These are phyloP conservation scores for Rhizoclosmatium globosum DNA, from an alignment of 192 early-diverging fungal genomes.

Conservation along the genomic window DNA sequence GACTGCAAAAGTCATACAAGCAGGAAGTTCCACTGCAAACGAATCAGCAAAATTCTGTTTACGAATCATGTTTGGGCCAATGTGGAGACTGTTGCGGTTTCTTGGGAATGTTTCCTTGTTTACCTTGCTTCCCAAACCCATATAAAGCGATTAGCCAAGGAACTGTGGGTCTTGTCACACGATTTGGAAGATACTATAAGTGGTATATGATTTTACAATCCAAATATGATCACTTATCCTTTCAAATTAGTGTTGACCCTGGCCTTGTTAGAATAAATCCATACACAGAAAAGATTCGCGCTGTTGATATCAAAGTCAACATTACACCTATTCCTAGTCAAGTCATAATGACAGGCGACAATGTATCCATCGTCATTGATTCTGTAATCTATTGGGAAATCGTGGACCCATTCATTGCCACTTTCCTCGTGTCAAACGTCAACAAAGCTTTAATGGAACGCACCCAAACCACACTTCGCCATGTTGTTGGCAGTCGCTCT, in stretches of 20 bases:
- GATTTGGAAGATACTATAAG: slow-evolving; percentile 66
- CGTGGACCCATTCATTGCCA: slow-evolving; percentile 79
- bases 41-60: slow-evolving; percentile 3
- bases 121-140: slow-evolving; percentile 54
- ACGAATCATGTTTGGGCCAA: neutral
- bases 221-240: too few species aligned
- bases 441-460: slow-evolving; percentile 81
- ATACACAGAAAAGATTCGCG: slow-evolving; percentile 44
- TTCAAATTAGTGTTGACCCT: slow-evolving; percentile 46
- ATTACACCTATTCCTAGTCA: slow-evolving; percentile 74
- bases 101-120: slow-evolving; percentile 16
- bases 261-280: slow-evolving; percentile 57
- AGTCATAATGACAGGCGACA: slow-evolving; percentile 83
- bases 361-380: slow-evolving; percentile 84
- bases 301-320: slow-evolving; percentile 68
- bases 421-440: slow-evolving; percentile 81
- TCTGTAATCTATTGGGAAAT: slow-evolving; percentile 86
- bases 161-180: slow-evolving; percentile 70
- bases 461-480: slow-evolving; percentile 88
- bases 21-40: neutral
- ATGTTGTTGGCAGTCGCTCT: slow-evolving; percentile 79
- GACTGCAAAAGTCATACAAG: neutral
- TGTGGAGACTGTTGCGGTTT: slow-evolving; percentile 14
- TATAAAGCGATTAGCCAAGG: slow-evolving; percentile 77
- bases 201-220: neutral